phyloP scores from a whole-genome alignment of 2,329 filamentous ascomycete genomes.

The Blastomyces emzantsi region DNA sequence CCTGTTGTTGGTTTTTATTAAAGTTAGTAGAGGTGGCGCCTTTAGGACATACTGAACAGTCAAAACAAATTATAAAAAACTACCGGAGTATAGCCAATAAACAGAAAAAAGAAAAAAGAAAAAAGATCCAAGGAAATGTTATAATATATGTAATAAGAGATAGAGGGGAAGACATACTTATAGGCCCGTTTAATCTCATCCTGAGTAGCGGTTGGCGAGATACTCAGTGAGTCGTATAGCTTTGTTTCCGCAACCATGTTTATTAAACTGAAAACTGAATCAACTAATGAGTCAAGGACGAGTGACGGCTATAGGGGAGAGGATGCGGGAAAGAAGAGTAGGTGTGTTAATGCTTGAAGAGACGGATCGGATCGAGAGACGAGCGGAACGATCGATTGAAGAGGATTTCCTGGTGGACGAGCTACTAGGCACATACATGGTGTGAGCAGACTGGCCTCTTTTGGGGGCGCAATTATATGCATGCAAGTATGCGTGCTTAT shows the following conservation, averaged over 20 bases:
- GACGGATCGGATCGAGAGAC: not conserved
- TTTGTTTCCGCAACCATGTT: slow-evolving; percentile 92
- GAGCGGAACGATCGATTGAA: not conserved
- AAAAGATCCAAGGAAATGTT: not conserved
- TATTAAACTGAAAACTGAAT: slow-evolving; percentile 20
- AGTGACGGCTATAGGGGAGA: slow-evolving; percentile 2
- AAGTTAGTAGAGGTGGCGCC: slow-evolving; percentile 10
- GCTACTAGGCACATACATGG: not conserved
- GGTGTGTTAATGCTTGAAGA: not conserved
- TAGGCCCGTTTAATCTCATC: slow-evolving; percentile 98
- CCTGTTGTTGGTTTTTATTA: slow-evolving; percentile 36
- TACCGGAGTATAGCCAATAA: not conserved
- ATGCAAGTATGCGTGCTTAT: not conserved
- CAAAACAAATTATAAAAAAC: not conserved
- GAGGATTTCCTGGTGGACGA: not conserved
- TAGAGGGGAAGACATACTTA: slow-evolving; percentile 47
- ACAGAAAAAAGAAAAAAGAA: too few relatives aligned
- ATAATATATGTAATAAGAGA: too few relatives aligned
- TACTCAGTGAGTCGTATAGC: slow-evolving; percentile 76
- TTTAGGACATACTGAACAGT: not conserved
- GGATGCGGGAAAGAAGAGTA: not conserved
- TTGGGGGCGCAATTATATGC: not conserved
- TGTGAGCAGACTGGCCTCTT: not conserved
- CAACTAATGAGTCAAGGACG: not conserved
- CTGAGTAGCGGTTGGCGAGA: slow-evolving; percentile 71